phyloP scores from a whole-genome alignment of 805 yeast species.

The Nakazawaea sp. region DNA sequence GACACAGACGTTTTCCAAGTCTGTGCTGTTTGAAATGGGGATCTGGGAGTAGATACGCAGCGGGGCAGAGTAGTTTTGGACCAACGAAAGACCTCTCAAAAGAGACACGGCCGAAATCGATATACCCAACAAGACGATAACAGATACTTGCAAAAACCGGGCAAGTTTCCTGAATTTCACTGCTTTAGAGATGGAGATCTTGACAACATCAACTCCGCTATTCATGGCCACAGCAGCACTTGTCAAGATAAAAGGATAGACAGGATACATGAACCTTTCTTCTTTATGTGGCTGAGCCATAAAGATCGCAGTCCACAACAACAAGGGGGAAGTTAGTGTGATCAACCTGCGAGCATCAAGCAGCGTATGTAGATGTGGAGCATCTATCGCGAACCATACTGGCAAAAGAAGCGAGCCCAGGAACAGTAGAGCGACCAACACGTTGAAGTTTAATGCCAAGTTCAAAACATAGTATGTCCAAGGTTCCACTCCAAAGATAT shows the following conservation, averaged over 20 bases:
- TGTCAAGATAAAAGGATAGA: slow-evolving; percentile 63
- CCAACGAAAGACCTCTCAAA: slow-evolving; percentile 53
- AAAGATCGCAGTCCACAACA: slow-evolving; percentile 65
- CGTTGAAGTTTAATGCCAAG: slow-evolving; percentile 68
- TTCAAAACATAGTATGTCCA: slow-evolving; percentile 64
- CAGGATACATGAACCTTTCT: slow-evolving; percentile 84
- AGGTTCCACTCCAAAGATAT: slow-evolving; percentile 86
- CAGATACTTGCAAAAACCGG: background rate
- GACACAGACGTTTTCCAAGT: slow-evolving; percentile 56
- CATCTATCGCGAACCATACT: slow-evolving; percentile 18
- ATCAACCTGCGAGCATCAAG: slow-evolving; percentile 1
- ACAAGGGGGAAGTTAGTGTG: slow-evolving; percentile 39
- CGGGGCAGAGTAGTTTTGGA: slow-evolving; percentile 69
- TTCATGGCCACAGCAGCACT: slow-evolving; percentile 49
- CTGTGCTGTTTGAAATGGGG: slow-evolving; percentile 15
- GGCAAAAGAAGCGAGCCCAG: slow-evolving; percentile 29
- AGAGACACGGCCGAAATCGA: slow-evolving; percentile 26
- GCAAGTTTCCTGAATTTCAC: background rate
- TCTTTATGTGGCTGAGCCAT: slow-evolving; percentile 83
- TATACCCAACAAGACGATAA: slow-evolving; percentile 9
- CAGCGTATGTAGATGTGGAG: slow-evolving; percentile 5
- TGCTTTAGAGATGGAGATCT: background rate
- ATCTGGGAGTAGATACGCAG: slow-evolving; percentile 45
- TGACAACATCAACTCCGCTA: slow-evolving; percentile 11
- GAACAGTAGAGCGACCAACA: slow-evolving; percentile 35